Evolutionary conservation across 768 basidiomycete genomes (phyloP), one percentile per base, ranked within the genome.

Genomic region (Dendrothele bispora): DNA sequence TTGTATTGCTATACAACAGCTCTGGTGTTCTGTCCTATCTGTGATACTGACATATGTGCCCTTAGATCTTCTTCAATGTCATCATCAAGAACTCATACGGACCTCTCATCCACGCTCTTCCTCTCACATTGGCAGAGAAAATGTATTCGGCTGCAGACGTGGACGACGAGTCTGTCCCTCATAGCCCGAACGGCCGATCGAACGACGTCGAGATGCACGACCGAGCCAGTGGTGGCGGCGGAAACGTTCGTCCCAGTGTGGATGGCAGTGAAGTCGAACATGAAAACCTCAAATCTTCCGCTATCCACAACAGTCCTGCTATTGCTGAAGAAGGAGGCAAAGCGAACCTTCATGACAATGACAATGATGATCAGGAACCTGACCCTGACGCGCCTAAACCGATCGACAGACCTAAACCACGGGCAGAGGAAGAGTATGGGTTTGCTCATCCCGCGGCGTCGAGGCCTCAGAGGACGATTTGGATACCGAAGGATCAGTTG

Each of bases 391-490:
- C 17, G 36, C 58, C 54, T 49, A 46, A n/a, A 50, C 39, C 38
- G 20, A 51, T 26, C 37, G 40, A 50, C 39, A 51, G 26, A 43
- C 25, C 29, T n/a, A 21, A n/a, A 26, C 40, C 40, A 4, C 56
- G 55, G 29, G 59, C 62, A 45, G 48, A 72, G 38, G 70, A 71
- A 4, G 67, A 80, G 41, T 83, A 83, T 58, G 86, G 87, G 11
- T 98, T 95, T 69, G 83, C 88, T 38, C 95, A 95, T 57, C 95
- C 95, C 14, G 92, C 92, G 20, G 75, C 80, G 46, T 80, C 72
- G 52, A 67, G 81, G 42, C 82, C 88, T 39, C 90, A 93, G 67
- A 75, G 84, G 52, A 73, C 82, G 4, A 70, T 98, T 26, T 98
- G 95, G 95, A 65, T 98, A 45, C 91, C 95, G 18, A 66, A 69